A percentile compares a stretch with the other conserved stretches of the same genome.
phyloP scores from a whole-genome alignment of 1,284 basidiomycete genomes.

The Ceratobasidium sp. region DNA sequence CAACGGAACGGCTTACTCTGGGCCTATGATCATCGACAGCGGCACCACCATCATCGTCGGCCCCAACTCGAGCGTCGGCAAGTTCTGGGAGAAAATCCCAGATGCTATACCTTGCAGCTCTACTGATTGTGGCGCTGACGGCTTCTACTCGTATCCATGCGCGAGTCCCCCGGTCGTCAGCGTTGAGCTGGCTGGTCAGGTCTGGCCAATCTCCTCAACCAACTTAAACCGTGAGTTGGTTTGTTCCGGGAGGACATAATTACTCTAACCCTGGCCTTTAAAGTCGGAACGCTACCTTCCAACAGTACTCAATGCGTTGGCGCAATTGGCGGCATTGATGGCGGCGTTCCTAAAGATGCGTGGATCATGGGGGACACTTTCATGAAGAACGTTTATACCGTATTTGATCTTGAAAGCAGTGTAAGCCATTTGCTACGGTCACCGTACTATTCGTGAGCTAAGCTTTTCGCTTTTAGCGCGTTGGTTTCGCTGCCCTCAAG shows the following conservation, averaged over 20 bases:
- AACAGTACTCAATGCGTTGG: conserved; percentile 73
- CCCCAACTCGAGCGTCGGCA: conserved; percentile 52
- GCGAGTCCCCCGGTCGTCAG: conserved; percentile 53
- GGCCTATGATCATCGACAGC: conserved; percentile 56
- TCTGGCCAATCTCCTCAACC: conserved; percentile 64
- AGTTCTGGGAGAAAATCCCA: conserved; percentile 46
- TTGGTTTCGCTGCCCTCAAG: conserved; percentile 20
- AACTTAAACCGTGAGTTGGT: conserved; percentile 74
- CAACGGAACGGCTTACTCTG: not conserved
- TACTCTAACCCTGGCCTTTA: not conserved
- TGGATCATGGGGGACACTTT: conserved; percentile 87
- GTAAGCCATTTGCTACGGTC: not conserved
- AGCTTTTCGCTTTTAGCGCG: not conserved
- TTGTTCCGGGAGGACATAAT: not conserved
- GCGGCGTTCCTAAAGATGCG: conserved; percentile 57
- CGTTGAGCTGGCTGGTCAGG: conserved; percentile 54
- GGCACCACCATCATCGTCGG: conserved; percentile 61
- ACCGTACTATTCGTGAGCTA: not conserved
- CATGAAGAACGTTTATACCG: too few species aligned
- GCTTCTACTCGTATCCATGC: conserved; percentile 53
- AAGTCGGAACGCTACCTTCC: not conserved
- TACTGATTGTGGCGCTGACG: not conserved
- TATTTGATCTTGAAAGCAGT: conserved; percentile 28
- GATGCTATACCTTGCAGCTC: not conserved
- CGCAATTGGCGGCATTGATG: conserved; percentile 77